These are phyloP conservation scores for Podospora tetraspora DNA, from an alignment of 495 filamentous ascomycete species.

Conservation along the genomic window DNA sequence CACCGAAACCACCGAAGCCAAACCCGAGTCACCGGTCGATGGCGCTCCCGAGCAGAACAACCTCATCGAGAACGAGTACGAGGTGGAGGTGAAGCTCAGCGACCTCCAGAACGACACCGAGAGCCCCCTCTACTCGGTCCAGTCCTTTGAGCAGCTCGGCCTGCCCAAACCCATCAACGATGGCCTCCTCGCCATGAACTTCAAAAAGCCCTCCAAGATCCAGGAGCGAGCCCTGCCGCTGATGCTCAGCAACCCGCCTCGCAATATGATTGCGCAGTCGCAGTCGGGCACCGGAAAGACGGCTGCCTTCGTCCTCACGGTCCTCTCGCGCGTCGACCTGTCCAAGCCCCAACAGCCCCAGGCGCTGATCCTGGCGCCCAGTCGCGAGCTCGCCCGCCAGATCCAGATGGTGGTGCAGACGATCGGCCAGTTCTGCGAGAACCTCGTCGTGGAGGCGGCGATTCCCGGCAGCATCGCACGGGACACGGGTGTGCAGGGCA, in stretches of 20 bases:
- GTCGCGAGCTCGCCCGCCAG: conserved; percentile 90
- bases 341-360: conserved; percentile 63
- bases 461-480: conserved; percentile 68
- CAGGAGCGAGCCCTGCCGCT: conserved; percentile 90
- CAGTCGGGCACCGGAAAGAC: conserved; percentile 99
- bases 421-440: conserved; percentile 76
- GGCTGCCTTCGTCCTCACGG: conserved; percentile 89
- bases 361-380: conserved; percentile 84
- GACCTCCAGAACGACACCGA: conserved; percentile 82
- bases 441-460: conserved; percentile 66
- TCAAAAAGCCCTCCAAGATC: conserved; percentile 93
- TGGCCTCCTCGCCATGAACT: conserved; percentile 72
- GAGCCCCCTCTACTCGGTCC: conserved; percentile 80
- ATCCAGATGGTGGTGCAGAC: conserved; percentile 74
- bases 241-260: conserved; percentile 72
- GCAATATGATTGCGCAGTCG: conserved; percentile 93
- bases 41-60: conserved; percentile 32
- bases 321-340: conserved; percentile 78
- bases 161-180: conserved; percentile 52
- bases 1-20: conserved; percentile 31
- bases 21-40: conserved; percentile 50
- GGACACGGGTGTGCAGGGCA: conserved; percentile 56
- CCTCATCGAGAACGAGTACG: conserved; percentile 69
- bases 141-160: conserved; percentile 79
- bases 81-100: conserved; percentile 82